These are phyloP conservation scores for Flaveria trinervia DNA, from an alignment of 129 eudicot genomes.

Conservation along the genomic window DNA sequence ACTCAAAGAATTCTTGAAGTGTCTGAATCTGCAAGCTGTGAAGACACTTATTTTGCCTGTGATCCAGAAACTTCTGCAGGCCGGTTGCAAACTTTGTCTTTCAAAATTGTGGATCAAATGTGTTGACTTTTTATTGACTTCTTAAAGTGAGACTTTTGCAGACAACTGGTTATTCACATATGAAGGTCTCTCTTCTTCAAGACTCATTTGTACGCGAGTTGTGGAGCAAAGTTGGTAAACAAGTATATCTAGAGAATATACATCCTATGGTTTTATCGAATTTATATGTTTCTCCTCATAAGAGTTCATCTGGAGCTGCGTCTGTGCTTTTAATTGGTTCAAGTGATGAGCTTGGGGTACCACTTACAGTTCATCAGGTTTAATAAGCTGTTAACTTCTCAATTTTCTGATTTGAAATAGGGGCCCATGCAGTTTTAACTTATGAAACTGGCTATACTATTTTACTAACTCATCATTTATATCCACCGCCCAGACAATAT, in stretches of 20 bases:
- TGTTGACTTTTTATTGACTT: slow-evolving; percentile 11
- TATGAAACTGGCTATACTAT: not conserved
- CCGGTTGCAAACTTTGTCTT: slow-evolving; percentile 37
- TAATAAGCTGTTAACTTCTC: slow-evolving; percentile 21
- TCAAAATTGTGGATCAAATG: slow-evolving; percentile 18
- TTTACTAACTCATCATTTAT: slow-evolving; percentile 28
- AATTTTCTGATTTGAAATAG: slow-evolving; percentile 14
- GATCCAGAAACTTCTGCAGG: slow-evolving; percentile 93
- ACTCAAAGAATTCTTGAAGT: slow-evolving; percentile 70
- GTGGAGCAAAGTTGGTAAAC: slow-evolving; percentile 86
- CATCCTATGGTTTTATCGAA: slow-evolving; percentile 83
- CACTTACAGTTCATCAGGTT: slow-evolving; percentile 94
- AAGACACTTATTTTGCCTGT: slow-evolving; percentile 69
- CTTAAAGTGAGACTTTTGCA: slow-evolving; percentile 36
- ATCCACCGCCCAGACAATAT: slow-evolving; percentile 57
- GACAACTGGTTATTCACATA: slow-evolving; percentile 75
- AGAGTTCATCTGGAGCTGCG: slow-evolving; percentile 85
- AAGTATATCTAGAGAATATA: slow-evolving; percentile 64
- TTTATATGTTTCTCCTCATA: slow-evolving; percentile 66
- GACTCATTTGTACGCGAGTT: slow-evolving; percentile 91
- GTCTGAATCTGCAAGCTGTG: slow-evolving; percentile 61
- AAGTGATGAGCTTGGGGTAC: slow-evolving; percentile 94
- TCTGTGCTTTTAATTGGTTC: slow-evolving; percentile 93
- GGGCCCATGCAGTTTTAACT: slow-evolving; percentile 7
- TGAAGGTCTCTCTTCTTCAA: slow-evolving; percentile 98